phyloP scores from a whole-genome alignment of 2,329 filamentous ascomycete species.

The Dactylellina drechsleri region DNA sequence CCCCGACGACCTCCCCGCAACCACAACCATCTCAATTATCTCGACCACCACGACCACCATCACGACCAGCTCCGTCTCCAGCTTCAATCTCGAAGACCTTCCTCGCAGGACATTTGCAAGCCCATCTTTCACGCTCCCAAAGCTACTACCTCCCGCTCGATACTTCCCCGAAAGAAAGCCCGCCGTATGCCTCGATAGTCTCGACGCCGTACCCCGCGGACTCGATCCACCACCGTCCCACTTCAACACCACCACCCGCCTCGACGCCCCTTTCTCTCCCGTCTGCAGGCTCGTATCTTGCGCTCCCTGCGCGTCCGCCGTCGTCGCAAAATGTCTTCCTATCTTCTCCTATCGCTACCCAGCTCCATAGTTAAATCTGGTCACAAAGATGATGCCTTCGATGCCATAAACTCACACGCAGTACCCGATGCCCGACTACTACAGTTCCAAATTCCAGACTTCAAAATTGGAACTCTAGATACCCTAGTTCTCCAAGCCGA shows the following conservation, averaged over 20 bases:
- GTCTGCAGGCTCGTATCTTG: conserved; percentile 29
- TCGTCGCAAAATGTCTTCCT: conserved; percentile 66
- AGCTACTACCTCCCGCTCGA: too few relatives aligned
- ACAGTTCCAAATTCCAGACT: conserved; percentile 85
- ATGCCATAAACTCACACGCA: conserved; percentile 77
- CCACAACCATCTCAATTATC: not conserved
- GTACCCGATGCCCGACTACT: conserved; percentile 79
- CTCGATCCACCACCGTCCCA: conserved; percentile 32
- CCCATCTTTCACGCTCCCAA: not conserved
- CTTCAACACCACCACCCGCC: conserved; percentile 7
- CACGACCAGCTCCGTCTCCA: conserved; percentile 6
- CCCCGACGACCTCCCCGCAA: not conserved
- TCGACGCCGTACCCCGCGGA: conserved; percentile 55
- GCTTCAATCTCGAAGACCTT: conserved; percentile 9
- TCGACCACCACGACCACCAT: not conserved
- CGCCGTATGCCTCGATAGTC: conserved; percentile 56
- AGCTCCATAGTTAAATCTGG: conserved; percentile 83
- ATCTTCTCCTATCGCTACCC: conserved; percentile 89
- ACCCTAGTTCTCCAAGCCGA: conserved; percentile 95
- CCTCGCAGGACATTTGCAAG: conserved; percentile 4
- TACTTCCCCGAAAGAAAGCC: conserved; percentile 5
- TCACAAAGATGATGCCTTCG: conserved; percentile 82
- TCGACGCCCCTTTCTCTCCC: conserved; percentile 38
- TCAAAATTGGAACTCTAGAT: conserved; percentile 98
- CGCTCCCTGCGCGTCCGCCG: conserved; percentile 40